Conservation (phyloP, 441 rosid genomes). For the Populus hybrid region DNA sequence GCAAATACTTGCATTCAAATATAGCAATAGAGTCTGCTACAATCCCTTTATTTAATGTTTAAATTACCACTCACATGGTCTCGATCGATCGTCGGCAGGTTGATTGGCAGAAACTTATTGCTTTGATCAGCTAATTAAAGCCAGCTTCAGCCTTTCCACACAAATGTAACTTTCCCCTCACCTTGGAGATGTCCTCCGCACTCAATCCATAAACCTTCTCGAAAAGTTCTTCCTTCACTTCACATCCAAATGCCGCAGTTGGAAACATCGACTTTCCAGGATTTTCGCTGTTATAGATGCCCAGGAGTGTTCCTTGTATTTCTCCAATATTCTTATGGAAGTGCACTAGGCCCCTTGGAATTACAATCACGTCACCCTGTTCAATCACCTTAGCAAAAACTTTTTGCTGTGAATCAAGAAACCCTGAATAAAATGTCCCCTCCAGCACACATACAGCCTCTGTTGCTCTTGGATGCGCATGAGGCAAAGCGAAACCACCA, state of each 20-base stretch:
- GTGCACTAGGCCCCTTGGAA: conserved; percentile 68
- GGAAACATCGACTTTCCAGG: conserved; percentile 61
- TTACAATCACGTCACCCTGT: conserved; percentile 70
- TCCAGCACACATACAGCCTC: conserved; percentile 54
- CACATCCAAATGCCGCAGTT: conserved; percentile 56
- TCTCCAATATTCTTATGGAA: conserved; percentile 76
- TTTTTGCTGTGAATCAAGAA: conserved; percentile 51
- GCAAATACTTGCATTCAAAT: too few relatives aligned
- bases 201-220: conserved; percentile 60
- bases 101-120: too few relatives aligned
- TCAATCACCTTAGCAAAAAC: conserved; percentile 60
- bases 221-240: conserved; percentile 47
- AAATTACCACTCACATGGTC: too few relatives aligned
- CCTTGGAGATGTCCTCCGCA: conserved; percentile 41
- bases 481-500: conserved; percentile 64
- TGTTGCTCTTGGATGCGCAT: conserved; percentile 68
- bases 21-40: too few relatives aligned
- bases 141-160: conserved; percentile 7
- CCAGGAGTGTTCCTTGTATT: conserved; percentile 50
- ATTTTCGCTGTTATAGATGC: conserved; percentile 58
- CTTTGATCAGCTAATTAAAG: neutral
- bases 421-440: conserved; percentile 64
- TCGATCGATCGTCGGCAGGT: too few relatives aligned
- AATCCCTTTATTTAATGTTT: too few relatives aligned
- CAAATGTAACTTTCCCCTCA: conserved; percentile 38